Base-by-base conservation (phyloP, 495 filamentous ascomycete genomes). In the Aspergillus incahuasiensis region DNA sequence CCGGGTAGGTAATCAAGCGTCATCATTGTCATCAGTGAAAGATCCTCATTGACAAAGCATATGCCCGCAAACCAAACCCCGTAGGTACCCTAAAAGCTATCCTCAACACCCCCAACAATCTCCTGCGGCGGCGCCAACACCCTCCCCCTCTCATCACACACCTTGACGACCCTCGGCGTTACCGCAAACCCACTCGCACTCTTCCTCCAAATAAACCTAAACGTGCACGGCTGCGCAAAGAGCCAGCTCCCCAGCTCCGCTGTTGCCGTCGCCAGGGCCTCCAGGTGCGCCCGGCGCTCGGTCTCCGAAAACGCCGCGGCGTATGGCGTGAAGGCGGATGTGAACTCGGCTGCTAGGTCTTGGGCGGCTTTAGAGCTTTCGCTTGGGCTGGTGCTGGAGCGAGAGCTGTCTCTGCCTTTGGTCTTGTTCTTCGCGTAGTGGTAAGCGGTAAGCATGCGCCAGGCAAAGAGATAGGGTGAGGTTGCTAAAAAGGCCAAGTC, bases 361-460 rank as follows among this genome's bases (percentile, higher is more conserved):
- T 5, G 7, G n/a, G 16, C 12, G 21, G 20, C 6, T n/a, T n/a
- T n/a, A n/a, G n/a, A n/a, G n/a, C n/a, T n/a, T n/a, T n/a, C 9
- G 52, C 40, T 32, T 38, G 45, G 0, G 18, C 16, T 6, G 40
- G 9, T 5, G 20, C 12, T 20, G 21, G 56, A 15, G 12, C 50
- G 34, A 5, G 22, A 8, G 13, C n/a, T 40, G 48, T 30, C 34
- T 11, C 13, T 20, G 12, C 16, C 46, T 21, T 30, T 11, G 34
- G n/a, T 1, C n/a, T n/a, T n/a, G n/a, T n/a, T n/a, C n/a, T n/a
- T n/a, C n/a, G n/a, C n/a, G 40, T 62, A 46, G 41, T 69, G 51
- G 34, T 63, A 22, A 0, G 61, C 56, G 8, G 61, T 62, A 25
- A 68, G 53, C 52, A 71, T 64, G 40, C 68, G 66, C 66, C 66